Conservation (phyloP, 2,329 filamentous ascomycete species). For the Hypoxylon sp. region DNA sequence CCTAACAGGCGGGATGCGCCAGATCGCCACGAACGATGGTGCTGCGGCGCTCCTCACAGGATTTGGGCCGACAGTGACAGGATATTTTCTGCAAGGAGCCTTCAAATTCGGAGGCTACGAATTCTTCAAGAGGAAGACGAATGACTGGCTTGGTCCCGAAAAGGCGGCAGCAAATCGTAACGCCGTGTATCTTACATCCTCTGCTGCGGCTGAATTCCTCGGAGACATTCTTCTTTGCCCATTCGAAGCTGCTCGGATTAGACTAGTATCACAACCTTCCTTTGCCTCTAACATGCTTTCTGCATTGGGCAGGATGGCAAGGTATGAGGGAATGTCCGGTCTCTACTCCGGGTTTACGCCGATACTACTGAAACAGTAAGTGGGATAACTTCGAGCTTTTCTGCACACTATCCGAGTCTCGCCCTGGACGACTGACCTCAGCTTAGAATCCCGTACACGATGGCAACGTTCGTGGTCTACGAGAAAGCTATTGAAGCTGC, state of each 20-base stretch:
- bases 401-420: background rate
- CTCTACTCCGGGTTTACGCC: constrained; percentile 47
- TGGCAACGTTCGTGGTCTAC: constrained; percentile 47
- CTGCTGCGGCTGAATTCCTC: constrained; percentile 45
- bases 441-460: constrained; percentile 46
- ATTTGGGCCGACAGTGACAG: constrained; percentile 45
- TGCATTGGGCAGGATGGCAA: constrained; percentile 43
- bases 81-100: constrained; percentile 48
- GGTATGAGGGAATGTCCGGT: constrained; percentile 44
- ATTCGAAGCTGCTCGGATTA: constrained; percentile 47
- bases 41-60: constrained; percentile 45
- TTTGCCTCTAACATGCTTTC: constrained; percentile 42
- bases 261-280: constrained; percentile 45
- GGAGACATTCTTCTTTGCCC: constrained; percentile 47
- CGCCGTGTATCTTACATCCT: constrained; percentile 45
- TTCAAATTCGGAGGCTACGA: constrained; percentile 49
- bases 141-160: constrained; percentile 44
- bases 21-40: constrained; percentile 41
- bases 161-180: constrained; percentile 42
- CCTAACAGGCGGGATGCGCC: constrained; percentile 44
- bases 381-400: background rate
- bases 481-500: constrained; percentile 45
- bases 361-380: constrained; percentile 48
- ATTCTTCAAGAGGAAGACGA: constrained; percentile 46
- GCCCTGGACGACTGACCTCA: constrained; percentile 9